These are phyloP conservation scores for Ophiostoma sp. DNA, from an alignment of 2,329 filamentous ascomycete genomes.

Conservation along the genomic window DNA sequence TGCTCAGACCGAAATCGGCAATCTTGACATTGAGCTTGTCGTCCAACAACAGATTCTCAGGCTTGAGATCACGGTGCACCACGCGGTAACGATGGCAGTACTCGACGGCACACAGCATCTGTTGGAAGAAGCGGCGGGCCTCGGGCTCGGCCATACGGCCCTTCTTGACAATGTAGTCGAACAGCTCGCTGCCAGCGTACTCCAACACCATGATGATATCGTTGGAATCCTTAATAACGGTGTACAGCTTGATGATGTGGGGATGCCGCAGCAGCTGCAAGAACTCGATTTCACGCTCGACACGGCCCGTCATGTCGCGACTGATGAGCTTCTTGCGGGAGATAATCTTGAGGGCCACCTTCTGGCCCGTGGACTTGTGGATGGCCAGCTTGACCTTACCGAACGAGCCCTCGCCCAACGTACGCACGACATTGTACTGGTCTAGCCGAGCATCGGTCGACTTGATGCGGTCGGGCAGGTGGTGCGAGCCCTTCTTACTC, in stretches of 20 bases:
- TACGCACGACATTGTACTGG: conserved; percentile 87
- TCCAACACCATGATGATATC: conserved; percentile 99
- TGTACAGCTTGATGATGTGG: conserved; percentile 99
- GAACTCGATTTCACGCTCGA: conserved; percentile 98
- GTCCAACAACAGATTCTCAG: conserved; percentile 93
- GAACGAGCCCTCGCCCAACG: conserved; percentile 93
- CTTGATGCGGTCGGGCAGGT: conserved; percentile 32
- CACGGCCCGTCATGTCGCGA: conserved; percentile 94
- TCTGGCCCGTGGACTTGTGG: conserved; percentile 87
- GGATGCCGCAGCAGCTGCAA: conserved; percentile 92
- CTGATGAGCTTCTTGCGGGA: conserved; percentile 94
- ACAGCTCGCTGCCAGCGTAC: conserved; percentile 93
- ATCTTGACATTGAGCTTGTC: conserved; percentile 98
- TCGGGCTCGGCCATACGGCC: conserved; percentile 88
- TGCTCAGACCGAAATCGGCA: conserved; percentile 96
- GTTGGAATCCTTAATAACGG: conserved; percentile 88
- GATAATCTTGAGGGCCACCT: conserved; percentile 98
- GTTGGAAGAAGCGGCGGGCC: conserved; percentile 97
- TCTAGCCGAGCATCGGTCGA: conserved; percentile 49
- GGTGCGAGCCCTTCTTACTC: conserved; percentile 24
- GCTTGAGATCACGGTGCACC: conserved; percentile 95
- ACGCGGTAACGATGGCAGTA: conserved; percentile 99
- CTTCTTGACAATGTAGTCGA: conserved; percentile 96
- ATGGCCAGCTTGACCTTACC: conserved; percentile 98
- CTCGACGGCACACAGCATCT: conserved; percentile 97